phyloP scores from a whole-genome alignment of 306 rosid species.

The Rosa rugosa region DNA sequence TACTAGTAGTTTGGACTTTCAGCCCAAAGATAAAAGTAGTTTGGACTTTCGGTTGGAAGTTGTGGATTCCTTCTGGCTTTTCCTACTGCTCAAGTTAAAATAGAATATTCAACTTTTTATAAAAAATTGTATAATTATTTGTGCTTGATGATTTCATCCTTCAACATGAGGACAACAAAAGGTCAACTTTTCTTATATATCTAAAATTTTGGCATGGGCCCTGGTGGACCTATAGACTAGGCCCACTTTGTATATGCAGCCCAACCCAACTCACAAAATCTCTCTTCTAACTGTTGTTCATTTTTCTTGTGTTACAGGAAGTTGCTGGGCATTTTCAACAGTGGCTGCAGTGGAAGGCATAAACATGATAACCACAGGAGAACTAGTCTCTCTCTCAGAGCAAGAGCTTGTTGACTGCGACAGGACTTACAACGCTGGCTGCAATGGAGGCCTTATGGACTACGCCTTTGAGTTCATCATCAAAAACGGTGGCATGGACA shows the following conservation, averaged over 20 bases:
- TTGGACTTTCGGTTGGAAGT: constrained; percentile 17
- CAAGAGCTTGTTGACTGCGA: constrained; percentile 95
- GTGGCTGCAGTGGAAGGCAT: constrained; percentile 84
- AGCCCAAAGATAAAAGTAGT: constrained; percentile 3
- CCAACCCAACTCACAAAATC: not conserved
- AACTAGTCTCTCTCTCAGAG: constrained; percentile 73
- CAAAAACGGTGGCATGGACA: constrained; percentile 82
- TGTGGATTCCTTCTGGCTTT: constrained; percentile 8
- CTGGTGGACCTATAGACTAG: not conserved
- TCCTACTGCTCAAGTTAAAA: constrained; percentile 4
- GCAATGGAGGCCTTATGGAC: constrained; percentile 92
- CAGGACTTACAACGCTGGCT: constrained; percentile 57
- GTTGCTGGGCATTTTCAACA: constrained; percentile 97
- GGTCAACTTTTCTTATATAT: not conserved
- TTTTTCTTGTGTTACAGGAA: constrained; percentile 45
- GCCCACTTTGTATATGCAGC: not conserved
- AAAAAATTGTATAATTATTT: not conserved
- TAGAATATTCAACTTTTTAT: not conserved
- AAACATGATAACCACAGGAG: constrained; percentile 69
- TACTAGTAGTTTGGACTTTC: constrained; percentile 14
- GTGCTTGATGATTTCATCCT: not conserved
- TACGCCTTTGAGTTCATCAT: constrained; percentile 83
- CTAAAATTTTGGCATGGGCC: not conserved
- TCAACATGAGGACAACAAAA: not conserved
- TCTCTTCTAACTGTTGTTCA: too few relatives aligned